Evolutionary conservation across 163 green algal species (phyloP).

Genomic region (Chlamydomonas reinhardtii): DNA sequence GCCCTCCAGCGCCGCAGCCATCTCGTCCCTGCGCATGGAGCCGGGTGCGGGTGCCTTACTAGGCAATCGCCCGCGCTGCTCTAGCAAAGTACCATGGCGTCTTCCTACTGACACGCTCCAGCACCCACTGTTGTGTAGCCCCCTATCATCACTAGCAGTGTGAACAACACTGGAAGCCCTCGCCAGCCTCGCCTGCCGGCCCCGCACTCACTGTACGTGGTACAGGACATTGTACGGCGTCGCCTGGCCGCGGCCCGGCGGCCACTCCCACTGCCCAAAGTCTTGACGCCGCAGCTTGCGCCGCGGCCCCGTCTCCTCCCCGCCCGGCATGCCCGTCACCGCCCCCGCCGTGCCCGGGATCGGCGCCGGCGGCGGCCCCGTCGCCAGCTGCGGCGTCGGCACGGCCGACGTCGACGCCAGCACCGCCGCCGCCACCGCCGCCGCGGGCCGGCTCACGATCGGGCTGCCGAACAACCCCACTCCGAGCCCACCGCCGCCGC

Average conservation of each 20-base stretch:
- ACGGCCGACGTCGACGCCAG: neutral
- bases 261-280: slow-evolving; percentile 29
- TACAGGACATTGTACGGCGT: neutral
- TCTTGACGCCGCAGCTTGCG: slow-evolving; percentile 34
- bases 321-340: neutral
- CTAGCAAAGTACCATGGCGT: too few species aligned
- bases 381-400: too few species aligned
- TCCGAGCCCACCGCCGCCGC: neutral
- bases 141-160: too few species aligned
- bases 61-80: too few species aligned
- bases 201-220: neutral
- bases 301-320: neutral
- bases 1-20: slow-evolving; percentile 18
- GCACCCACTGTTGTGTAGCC: too few species aligned
- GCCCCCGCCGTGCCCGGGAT: neutral
- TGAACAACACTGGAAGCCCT: too few species aligned
- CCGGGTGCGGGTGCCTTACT: too few species aligned
- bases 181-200: too few species aligned
- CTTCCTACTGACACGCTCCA: too few species aligned
- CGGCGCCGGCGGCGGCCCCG: neutral
- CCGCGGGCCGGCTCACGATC: neutral
- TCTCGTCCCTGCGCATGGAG: neutral
- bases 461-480: too few species aligned
- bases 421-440: neutral
- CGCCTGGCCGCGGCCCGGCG: slow-evolving; percentile 1